Evolutionary conservation across 306 rosid genomes (phyloP).

Genomic region (Quercus engelmannii): DNA sequence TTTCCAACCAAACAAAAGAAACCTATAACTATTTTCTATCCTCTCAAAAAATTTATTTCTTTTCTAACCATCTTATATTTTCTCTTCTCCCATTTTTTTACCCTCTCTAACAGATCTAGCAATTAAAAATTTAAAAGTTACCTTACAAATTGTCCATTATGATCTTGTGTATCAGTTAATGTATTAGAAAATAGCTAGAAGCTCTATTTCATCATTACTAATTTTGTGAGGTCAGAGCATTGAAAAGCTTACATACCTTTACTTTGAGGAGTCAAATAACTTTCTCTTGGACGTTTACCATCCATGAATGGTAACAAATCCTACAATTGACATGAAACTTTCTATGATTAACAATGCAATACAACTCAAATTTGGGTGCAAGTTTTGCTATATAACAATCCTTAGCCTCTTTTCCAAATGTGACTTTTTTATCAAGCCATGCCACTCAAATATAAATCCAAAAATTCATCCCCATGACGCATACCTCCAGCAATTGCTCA

Average conservation of each 20-base stretch:
- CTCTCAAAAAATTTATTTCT: too few relatives aligned
- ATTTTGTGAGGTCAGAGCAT: too few relatives aligned
- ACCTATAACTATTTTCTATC: too few relatives aligned
- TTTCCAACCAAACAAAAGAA: too few relatives aligned
- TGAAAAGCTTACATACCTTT: conserved; percentile 43
- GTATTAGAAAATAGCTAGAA: background rate
- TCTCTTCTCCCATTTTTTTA: too few relatives aligned
- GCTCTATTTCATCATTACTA: background rate
- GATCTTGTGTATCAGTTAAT: background rate
- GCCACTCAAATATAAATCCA: background rate
- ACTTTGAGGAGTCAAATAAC: conserved; percentile 49
- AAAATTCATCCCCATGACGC: conserved; percentile 2
- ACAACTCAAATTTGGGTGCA: background rate
- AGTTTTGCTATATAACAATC: background rate
- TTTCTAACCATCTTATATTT: too few relatives aligned
- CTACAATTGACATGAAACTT: conserved; percentile 36
- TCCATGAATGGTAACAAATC: conserved; percentile 86
- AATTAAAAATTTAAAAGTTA: background rate
- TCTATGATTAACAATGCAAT: conserved; percentile 18
- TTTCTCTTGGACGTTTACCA: conserved; percentile 90
- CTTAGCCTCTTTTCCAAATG: background rate
- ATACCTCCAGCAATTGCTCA: conserved; percentile 82
- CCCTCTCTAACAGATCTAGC: background rate
- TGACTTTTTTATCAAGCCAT: too few relatives aligned
- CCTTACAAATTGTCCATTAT: background rate